Evolutionary conservation across 441 rosid genomes (phyloP), one percentile per base, ranked within the genome.

Genomic region (Flueggea neowawraea): DNA sequence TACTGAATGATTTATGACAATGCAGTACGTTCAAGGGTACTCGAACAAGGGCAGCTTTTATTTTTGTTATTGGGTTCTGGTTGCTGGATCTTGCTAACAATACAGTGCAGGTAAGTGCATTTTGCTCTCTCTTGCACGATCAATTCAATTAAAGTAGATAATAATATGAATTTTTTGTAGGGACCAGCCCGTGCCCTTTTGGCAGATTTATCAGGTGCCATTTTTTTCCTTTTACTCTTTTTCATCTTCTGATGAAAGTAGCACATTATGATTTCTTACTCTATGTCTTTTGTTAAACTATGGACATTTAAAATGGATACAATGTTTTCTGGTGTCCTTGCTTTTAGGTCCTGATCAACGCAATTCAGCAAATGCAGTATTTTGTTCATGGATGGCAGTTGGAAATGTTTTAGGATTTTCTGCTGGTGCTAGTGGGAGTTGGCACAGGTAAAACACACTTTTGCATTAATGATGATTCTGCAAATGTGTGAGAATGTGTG

Each of bases 101-200:
- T 70, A 90, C 96, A 1, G 98, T 94, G 53, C 97, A 94, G 90
- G 97, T 89, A 62, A 74, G 54, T 51, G 15, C 64, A 3, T 53
- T 68, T 4, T 69, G 52, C 8, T 50, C 22, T 22, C n/a, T 48
- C 56, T 68, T 45, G 16, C 8, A 16, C 51, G 7, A 49, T 62
- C 16, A 12, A 16, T 66, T 11, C 9, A 33, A 31, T 56, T 44
- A 52, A 47, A 71, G 57, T 39, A 15, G 66, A 57, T 60, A 65
- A 64, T 56, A 31, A 41, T 45, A 44, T 67, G 56, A 63, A 70
- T 28, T 32, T 60, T 68, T 61, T 73, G 65, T 49, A 94, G 98
- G 97, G 95, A 75, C 98, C 98, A 67, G 97, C 97, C 70, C 98
- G 98, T 71, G 96, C 98, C 55, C 96, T 90, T 70, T 69, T 90